Percentiles rank a stretch among this genome's conserved stretches.
phyloP scores from a whole-genome alignment of 2,329 filamentous ascomycete species.

The Aspergillus unguis region DNA sequence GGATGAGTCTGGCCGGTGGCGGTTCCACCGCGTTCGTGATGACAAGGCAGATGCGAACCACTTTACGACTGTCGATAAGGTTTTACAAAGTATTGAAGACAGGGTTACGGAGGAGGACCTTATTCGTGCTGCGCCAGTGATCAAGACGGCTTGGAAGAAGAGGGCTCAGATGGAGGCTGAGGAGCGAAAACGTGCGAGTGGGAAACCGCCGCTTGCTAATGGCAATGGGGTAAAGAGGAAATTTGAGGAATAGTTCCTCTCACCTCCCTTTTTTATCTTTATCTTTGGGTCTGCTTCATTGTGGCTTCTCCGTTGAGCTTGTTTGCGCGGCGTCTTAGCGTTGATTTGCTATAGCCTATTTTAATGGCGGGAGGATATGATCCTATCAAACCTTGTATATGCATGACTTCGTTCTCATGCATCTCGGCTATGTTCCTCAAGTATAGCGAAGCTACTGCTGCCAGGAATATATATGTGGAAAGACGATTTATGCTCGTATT shows the following conservation, averaged over 20 bases:
- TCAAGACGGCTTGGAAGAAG: conserved; percentile 77
- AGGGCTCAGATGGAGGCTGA: conserved; percentile 42
- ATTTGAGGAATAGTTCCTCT: conserved; percentile 33
- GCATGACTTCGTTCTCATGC: not conserved
- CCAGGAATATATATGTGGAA: not conserved
- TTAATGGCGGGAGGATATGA: not conserved
- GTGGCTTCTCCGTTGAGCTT: not conserved
- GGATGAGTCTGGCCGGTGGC: conserved; percentile 72
- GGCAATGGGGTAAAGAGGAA: conserved; percentile 42
- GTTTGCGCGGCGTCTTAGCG: conserved; percentile 9
- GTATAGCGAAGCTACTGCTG: not conserved
- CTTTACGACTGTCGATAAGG: conserved; percentile 75
- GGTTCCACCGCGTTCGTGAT: conserved; percentile 83
- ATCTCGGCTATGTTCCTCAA: not conserved
- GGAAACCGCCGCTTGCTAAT: conserved; percentile 28
- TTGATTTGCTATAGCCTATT: not conserved
- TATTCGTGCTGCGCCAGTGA: conserved; percentile 63
- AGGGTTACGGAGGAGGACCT: conserved; percentile 81
- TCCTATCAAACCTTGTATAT: not conserved
- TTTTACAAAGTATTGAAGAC: conserved; percentile 85
- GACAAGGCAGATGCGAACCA: conserved; percentile 93
- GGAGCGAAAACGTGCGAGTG: conserved; percentile 23
- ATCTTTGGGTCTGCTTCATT: not conserved
- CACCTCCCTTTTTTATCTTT: not conserved
- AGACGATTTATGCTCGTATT: conserved; percentile 1